These are phyloP conservation scores for Astrothelium macrocarpum DNA, from an alignment of 495 filamentous ascomycete species.

Conservation along the genomic window DNA sequence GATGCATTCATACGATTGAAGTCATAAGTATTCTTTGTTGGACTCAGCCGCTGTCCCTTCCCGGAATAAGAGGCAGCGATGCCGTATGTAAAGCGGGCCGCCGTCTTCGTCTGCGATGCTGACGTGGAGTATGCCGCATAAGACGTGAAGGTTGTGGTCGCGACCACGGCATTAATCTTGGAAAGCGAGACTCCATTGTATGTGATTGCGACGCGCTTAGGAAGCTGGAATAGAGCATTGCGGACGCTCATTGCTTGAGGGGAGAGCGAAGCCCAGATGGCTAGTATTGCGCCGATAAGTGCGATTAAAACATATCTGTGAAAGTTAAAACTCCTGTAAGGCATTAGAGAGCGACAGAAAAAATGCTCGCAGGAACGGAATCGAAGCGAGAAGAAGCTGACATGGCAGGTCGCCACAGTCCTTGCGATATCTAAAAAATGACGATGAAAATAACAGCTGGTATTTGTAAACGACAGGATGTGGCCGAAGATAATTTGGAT, in stretches of 20 bases:
- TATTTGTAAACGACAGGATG: neutral
- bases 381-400: conserved; percentile 8
- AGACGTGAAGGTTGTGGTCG: conserved; percentile 5
- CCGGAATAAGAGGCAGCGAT: conserved; percentile 63
- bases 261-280: conserved; percentile 3
- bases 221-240: conserved; percentile 1
- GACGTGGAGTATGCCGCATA: conserved; percentile 14
- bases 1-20: conserved; percentile 1
- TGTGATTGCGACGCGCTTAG: neutral
- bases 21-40: conserved; percentile 28
- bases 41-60: conserved; percentile 67
- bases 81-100: conserved; percentile 46
- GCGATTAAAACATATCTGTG: neutral
- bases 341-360: conserved; percentile 6
- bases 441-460: neutral
- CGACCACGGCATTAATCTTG: neutral
- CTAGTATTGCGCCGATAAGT: neutral
- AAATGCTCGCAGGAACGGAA: neutral
- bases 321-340: neutral
- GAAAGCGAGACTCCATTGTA: neutral
- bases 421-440: neutral
- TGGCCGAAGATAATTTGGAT: neutral
- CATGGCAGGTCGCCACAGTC: conserved; percentile 11
- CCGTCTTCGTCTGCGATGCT: conserved; percentile 9
- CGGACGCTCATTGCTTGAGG: conserved; percentile 7